Conservation (phyloP, 169 alveolate genomes). For the Condylostoma magnum region DNA sequence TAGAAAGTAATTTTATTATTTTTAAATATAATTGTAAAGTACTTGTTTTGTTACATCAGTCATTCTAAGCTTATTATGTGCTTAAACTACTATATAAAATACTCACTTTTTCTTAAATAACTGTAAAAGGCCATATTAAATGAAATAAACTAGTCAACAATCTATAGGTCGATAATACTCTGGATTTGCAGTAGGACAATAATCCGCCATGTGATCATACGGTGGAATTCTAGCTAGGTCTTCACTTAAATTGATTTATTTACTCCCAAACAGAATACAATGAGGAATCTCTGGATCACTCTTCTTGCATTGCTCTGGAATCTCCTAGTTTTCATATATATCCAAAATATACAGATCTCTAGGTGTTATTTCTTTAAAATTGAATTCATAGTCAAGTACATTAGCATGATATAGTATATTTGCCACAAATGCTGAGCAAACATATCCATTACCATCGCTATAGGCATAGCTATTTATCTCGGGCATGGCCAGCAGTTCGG, state of each 20-base stretch:
- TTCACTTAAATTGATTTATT: constrained; percentile 32
- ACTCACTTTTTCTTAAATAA: too few species aligned
- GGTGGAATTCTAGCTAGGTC: constrained; percentile 68
- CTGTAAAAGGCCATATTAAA: too few species aligned
- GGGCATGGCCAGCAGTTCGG: constrained; percentile 65
- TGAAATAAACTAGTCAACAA: constrained; percentile 71
- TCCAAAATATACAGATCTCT: constrained; percentile 64
- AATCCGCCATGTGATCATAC: constrained; percentile 74
- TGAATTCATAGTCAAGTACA: constrained; percentile 58
- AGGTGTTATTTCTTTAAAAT: constrained; percentile 74
- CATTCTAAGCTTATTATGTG: too few species aligned
- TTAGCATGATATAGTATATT: constrained; percentile 78
- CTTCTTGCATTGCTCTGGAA: constrained; percentile 67
- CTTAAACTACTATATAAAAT: too few species aligned
- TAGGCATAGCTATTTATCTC: constrained; percentile 80
- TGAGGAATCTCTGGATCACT: too few species aligned
- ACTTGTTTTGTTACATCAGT: too few species aligned
- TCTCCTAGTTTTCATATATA: constrained; percentile 54
- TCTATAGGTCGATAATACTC: constrained; percentile 68
- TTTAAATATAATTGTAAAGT: too few species aligned
- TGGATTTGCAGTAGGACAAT: constrained; percentile 74
- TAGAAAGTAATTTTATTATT: too few species aligned
- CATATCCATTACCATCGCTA: constrained; percentile 74
- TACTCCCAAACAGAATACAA: constrained; percentile 77
- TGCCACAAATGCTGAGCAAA: constrained; percentile 76